Percentiles rank a stretch among this genome's conserved stretches.
Conservation (phyloP, 2,329 filamentous ascomycete genomes). For the Curvularia verruculosa region DNA sequence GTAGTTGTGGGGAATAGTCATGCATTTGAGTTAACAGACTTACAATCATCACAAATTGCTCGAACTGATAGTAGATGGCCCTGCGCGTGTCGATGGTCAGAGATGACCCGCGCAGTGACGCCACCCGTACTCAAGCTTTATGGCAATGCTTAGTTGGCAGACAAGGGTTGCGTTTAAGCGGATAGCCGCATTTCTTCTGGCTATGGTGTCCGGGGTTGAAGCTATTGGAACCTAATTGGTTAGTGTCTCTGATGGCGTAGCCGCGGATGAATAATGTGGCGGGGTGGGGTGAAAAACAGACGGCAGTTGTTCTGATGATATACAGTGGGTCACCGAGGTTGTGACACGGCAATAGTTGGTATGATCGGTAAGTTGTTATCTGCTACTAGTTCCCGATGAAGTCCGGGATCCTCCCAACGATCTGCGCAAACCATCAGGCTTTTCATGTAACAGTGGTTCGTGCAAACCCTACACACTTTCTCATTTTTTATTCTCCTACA, state of each 20-base stretch:
- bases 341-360: not conserved
- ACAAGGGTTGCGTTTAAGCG: not conserved
- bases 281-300: not conserved
- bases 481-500: not conserved
- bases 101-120: constrained; percentile 4
- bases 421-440: not conserved
- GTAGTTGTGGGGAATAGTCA: not conserved
- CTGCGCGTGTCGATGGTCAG: not conserved
- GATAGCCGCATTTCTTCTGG: constrained; percentile 1
- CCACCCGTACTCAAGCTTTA: constrained; percentile 16
- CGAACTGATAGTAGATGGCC: not conserved
- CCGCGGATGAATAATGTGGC: not conserved
- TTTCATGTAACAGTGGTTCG: not conserved
- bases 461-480: not conserved
- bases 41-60: not conserved
- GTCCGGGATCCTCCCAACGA: not conserved
- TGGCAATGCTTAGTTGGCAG: constrained; percentile 16
- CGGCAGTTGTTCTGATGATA: not conserved
- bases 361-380: not conserved
- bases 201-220: not conserved
- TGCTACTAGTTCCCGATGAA: not conserved
- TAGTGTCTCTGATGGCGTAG: not conserved
- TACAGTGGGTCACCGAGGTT: not conserved
- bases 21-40: not conserved
- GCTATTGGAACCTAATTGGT: not conserved